Evolutionary conservation across 2,329 filamentous ascomycete species (phyloP), one percentile per base, ranked within the genome.

Genomic region (Dactylonectria estremocensis): DNA sequence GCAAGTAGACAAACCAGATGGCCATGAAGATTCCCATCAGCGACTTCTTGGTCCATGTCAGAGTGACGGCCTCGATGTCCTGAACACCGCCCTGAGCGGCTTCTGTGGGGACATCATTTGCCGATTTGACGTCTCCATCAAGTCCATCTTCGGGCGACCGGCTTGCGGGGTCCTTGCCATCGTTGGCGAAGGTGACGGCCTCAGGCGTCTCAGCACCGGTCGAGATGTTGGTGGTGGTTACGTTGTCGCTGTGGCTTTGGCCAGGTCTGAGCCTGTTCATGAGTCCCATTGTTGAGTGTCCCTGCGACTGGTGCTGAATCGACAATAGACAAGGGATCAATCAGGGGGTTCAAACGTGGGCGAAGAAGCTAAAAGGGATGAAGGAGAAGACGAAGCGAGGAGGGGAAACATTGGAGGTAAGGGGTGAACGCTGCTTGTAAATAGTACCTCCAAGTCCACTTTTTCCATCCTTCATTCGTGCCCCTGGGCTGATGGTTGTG

Each of bases 1-100:
- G 81, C 49, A 88, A 83, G 74, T 84, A 85, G 43, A 88, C 78
- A 0, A 85, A 67, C 76, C 82, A 88, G 62, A 88, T 70, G 22
- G 81, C 70, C 61, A 83, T 78, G 67, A 84, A 78, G 16, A 77
- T 72, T 40, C 72, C 48, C 69, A 78, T 78, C 55, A 82, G 69
- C 5, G 77, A 77, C 63, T 77, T 79, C 62, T 68, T 75, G 13
- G 73, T 75, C 81, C 81, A 82, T 31, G 81, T 76, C 1, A 74
- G 70, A 7, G 81, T 82, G 53, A 80, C 72, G 7, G 80, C 81
- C 69, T 82, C 77, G 40, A 81, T 78, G 22, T 74, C 69, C 65
- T 77, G 73, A n/a, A 83, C 79, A 72, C 81, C 82, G 1, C 68
- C 60, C 2, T 73, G 74, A 3, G 40, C 40, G 24, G 24, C 24